phyloP scores from a whole-genome alignment of 305 asterid genomes.

The Petunia hybrid region DNA sequence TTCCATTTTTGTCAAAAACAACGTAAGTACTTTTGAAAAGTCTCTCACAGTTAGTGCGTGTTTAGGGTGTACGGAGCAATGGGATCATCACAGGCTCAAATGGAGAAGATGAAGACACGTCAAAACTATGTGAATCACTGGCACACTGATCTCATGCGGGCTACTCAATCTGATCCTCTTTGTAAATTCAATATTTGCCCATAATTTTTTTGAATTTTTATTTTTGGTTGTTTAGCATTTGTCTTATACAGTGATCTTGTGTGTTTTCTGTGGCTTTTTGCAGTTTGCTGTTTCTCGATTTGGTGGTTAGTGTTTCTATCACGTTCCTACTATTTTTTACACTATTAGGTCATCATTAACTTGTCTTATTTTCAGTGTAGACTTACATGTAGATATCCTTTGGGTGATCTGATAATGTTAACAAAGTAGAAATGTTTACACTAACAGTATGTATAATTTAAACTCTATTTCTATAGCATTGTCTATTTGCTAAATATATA shows the following conservation, averaged over 20 bases:
- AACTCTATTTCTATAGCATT: not conserved
- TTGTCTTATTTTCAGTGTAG: no score
- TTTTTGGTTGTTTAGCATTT: not conserved
- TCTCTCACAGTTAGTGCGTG: conserved; percentile 8
- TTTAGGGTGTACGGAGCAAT: not conserved
- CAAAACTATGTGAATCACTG: conserved; percentile 44
- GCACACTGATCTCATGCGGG: conserved; percentile 47
- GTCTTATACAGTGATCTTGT: not conserved
- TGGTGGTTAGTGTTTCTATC: conserved; percentile 47
- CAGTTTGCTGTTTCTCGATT: conserved; percentile 53
- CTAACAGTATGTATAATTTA: not conserved
- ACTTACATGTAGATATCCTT: no score
- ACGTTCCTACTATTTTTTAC: no score
- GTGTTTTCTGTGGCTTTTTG: conserved; percentile 26
- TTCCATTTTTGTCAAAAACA: not conserved
- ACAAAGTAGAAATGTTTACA: no score
- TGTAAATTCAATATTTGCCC: conserved; percentile 29
- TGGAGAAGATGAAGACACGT: conserved; percentile 47
- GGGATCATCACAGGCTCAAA: conserved; percentile 7
- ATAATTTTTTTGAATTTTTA: not conserved
- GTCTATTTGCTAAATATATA: not conserved
- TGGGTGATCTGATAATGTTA: no score
- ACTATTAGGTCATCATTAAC: no score
- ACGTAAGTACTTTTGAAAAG: not conserved
- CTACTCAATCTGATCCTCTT: conserved; percentile 43